These are phyloP conservation scores for Multifurca ochricompacta DNA, from an alignment of 768 basidiomycete genomes.

Conservation along the genomic window DNA sequence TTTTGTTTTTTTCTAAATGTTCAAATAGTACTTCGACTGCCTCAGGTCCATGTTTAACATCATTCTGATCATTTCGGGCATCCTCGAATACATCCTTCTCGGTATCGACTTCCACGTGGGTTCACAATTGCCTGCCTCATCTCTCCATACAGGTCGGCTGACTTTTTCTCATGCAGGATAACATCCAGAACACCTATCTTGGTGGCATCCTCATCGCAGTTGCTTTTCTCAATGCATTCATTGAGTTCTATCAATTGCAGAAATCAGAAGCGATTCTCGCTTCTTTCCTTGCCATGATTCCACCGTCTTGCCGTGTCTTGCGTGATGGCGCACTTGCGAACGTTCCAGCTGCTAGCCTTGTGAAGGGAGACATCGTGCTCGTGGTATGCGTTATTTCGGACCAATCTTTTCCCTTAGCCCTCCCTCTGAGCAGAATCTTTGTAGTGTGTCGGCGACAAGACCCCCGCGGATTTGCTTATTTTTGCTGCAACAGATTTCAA, in stretches of 20 bases:
- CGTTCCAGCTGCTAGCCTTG: conserved; percentile 53
- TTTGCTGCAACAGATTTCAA: conserved; percentile 57
- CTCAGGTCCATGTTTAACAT: conserved; percentile 58
- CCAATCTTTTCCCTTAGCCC: background rate
- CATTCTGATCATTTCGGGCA: conserved; percentile 55
- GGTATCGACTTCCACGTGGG: conserved; percentile 52
- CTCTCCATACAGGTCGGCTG: conserved; percentile 6
- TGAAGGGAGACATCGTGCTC: conserved; percentile 60
- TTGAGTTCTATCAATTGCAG: conserved; percentile 65
- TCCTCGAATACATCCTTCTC: conserved; percentile 58
- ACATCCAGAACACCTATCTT: conserved; percentile 60
- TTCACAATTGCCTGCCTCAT: background rate
- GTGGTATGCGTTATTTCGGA: conserved; percentile 34
- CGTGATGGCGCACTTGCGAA: conserved; percentile 47
- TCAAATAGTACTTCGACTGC: conserved; percentile 53
- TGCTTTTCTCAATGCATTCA: conserved; percentile 61
- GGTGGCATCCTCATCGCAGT: conserved; percentile 62
- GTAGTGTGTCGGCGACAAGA: conserved; percentile 63
- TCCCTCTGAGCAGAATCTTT: background rate
- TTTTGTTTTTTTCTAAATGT: background rate
- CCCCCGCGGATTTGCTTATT: conserved; percentile 57
- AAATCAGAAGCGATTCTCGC: conserved; percentile 68
- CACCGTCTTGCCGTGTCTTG: conserved; percentile 56
- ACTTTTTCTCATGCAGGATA: conserved; percentile 31
- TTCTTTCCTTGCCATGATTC: conserved; percentile 68